A percentile compares a stretch with the other conserved stretches of the same genome.
These are phyloP conservation scores for Clausena lansium DNA, from an alignment of 345 rosid species.

Conservation along the genomic window DNA sequence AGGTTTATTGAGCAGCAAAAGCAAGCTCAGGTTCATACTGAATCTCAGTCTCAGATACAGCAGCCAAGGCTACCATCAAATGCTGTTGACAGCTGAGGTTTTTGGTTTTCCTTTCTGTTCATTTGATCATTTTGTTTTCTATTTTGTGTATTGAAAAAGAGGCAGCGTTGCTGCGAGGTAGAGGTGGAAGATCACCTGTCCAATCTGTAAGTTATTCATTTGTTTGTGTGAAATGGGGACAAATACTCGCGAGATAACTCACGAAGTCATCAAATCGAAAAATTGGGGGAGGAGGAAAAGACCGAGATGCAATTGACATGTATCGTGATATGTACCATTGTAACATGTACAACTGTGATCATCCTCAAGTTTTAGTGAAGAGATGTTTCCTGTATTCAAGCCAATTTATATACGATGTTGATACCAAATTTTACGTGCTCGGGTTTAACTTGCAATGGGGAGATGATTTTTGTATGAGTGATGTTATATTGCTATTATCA, in stretches of 20 bases:
- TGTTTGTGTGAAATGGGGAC: conserved; percentile 27
- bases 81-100: conserved; percentile 44
- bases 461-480: background rate
- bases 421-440: background rate
- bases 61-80: conserved; percentile 32
- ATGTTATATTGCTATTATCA: too few species aligned
- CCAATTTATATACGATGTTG: background rate
- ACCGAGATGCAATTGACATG: conserved; percentile 7
- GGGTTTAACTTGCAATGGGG: background rate
- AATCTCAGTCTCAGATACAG: conserved; percentile 38
- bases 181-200: conserved; percentile 57
- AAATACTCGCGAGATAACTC: conserved; percentile 1
- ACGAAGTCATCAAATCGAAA: conserved; percentile 9
- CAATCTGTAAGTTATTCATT: conserved; percentile 38
- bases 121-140: conserved; percentile 21
- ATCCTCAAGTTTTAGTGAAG: conserved; percentile 53
- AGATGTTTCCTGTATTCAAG: conserved; percentile 38
- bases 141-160: conserved; percentile 5
- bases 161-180: conserved; percentile 26
- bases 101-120: conserved; percentile 5
- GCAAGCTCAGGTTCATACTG: conserved; percentile 44
- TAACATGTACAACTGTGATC: conserved; percentile 30
- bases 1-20: conserved; percentile 71
- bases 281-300: conserved; percentile 5
- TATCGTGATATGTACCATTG: conserved; percentile 23